A percentile compares a stretch with the other conserved stretches of the same genome.
Conservation (phyloP, 805 yeast genomes). For the Jamesozyma lodderae region DNA sequence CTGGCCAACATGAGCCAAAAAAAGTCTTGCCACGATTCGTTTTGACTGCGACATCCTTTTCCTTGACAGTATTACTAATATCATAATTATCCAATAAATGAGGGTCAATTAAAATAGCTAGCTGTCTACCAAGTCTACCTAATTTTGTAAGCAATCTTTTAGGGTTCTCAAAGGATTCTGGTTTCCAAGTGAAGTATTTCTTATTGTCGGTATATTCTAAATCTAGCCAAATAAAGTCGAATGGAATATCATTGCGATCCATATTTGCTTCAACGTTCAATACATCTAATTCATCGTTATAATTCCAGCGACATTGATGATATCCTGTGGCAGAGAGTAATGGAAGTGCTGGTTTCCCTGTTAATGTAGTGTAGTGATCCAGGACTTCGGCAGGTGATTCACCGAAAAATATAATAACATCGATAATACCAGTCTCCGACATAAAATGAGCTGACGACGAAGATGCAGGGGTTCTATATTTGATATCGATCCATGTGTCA, state of each 20-base stretch:
- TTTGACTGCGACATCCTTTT: slow-evolving; percentile 39
- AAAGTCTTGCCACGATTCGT: slow-evolving; percentile 41
- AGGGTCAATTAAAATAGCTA: slow-evolving; percentile 85
- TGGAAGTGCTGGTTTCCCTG: slow-evolving; percentile 72
- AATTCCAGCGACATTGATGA: slow-evolving; percentile 98
- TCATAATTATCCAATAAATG: slow-evolving; percentile 69
- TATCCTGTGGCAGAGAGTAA: slow-evolving; percentile 74
- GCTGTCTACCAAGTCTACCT: slow-evolving; percentile 64
- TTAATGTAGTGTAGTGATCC: slow-evolving; percentile 51
- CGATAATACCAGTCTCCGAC: slow-evolving; percentile 81
- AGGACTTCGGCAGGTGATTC: slow-evolving; percentile 48
- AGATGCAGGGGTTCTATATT: slow-evolving; percentile 12
- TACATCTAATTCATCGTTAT: slow-evolving; percentile 81
- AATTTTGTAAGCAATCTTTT: slow-evolving; percentile 54
- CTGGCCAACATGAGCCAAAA: slow-evolving; percentile 97
- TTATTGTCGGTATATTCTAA: slow-evolving; percentile 82
- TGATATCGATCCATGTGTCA: slow-evolving; percentile 80
- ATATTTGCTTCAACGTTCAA: slow-evolving; percentile 58
- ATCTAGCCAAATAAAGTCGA: slow-evolving; percentile 91
- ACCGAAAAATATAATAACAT: slow-evolving; percentile 60
- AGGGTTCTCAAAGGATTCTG: slow-evolving; percentile 65
- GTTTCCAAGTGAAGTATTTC: slow-evolving; percentile 88
- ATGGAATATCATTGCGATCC: slow-evolving; percentile 70
- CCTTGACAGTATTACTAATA: slow-evolving; percentile 45
- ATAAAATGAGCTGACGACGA: slow-evolving; percentile 73